These are phyloP conservation scores for Rhizopus sp. DNA, from an alignment of 371 early-diverging fungal species.

Conservation along the genomic window DNA sequence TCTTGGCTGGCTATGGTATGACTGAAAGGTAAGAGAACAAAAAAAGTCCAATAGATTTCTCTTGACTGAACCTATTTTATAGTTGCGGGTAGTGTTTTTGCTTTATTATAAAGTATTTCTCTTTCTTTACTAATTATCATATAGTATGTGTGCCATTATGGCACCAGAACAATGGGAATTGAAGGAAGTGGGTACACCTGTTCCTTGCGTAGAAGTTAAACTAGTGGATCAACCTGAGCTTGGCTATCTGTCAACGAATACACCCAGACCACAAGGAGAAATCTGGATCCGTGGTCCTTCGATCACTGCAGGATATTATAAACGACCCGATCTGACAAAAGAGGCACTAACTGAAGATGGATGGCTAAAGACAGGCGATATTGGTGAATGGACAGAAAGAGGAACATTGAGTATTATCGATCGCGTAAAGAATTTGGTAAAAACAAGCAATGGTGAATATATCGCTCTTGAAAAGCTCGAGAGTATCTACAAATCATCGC, in stretches of 20 bases:
- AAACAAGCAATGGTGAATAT: conserved; percentile 92
- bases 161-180: conserved; percentile 62
- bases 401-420: conserved; percentile 78
- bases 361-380: conserved; percentile 94
- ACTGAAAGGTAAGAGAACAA: conserved; percentile 37
- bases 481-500: conserved; percentile 80
- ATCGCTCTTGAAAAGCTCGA: conserved; percentile 98
- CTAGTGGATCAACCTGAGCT: conserved; percentile 87
- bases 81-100: conserved; percentile 23
- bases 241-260: conserved; percentile 70
- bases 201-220: conserved; percentile 85
- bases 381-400: conserved; percentile 78
- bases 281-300: conserved; percentile 84
- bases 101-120: too few species aligned
- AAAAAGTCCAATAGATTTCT: conserved; percentile 4
- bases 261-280: conserved; percentile 80
- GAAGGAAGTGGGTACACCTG: conserved; percentile 82
- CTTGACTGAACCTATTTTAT: neutral
- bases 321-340: conserved; percentile 72
- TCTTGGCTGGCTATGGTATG: conserved; percentile 93
- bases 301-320: conserved; percentile 70
- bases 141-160: conserved; percentile 68
- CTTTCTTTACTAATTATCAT: neutral
- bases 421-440: conserved; percentile 84
- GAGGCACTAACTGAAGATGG: conserved; percentile 78